Evolutionary conservation across 2,329 filamentous ascomycete species (phyloP), one percentile per base, ranked within the genome.

Genomic region (Diplodia intermedia): DNA sequence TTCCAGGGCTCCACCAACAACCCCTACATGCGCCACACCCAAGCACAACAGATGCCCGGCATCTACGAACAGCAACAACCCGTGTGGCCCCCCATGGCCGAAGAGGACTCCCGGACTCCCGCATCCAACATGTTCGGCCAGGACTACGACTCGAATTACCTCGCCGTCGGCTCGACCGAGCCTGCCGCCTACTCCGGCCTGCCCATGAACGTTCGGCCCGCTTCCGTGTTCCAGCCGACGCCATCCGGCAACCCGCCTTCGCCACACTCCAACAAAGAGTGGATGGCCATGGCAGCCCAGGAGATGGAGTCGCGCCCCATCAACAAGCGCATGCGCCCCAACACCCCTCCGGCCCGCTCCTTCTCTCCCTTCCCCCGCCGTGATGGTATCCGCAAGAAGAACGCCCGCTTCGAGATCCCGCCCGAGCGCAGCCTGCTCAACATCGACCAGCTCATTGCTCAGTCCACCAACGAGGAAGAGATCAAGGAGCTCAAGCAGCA

Each of bases 401-500:
- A 98, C 77, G 93, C 94, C 72, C 91, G 94, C 73, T 97, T 98
- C 80, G 94, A 98, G 76, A 99, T 99, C 73, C 95, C 95, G 11
- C 89, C 92, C 54, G 95, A 97, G 82, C 89, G 94, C 70, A 98
- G 94, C 76, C 87, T 99, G 73, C 90, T 88, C 84, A 98, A 96
- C 82, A 98, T 99, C 81, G 95, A 99, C 79, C 87, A 92, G 70
- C 86, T 98, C 76, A 98, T 99, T 80, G 86, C 90, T 65, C 89
- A 92, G 80, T 94, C 93, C 43, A 93, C 88, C 67, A 91, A 96
- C 79, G 94, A 98, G 76, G 89, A 95, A 72, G 91, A 97, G 83
- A 91, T 97, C 83, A 98, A 97, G 86, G 94, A 98, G 82, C 86
- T 99, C 75, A 99, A 99, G 87, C 93, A 97, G 79, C 95, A 97